Conservation (phyloP, 345 rosid species). For the Pistacia atlantica region DNA sequence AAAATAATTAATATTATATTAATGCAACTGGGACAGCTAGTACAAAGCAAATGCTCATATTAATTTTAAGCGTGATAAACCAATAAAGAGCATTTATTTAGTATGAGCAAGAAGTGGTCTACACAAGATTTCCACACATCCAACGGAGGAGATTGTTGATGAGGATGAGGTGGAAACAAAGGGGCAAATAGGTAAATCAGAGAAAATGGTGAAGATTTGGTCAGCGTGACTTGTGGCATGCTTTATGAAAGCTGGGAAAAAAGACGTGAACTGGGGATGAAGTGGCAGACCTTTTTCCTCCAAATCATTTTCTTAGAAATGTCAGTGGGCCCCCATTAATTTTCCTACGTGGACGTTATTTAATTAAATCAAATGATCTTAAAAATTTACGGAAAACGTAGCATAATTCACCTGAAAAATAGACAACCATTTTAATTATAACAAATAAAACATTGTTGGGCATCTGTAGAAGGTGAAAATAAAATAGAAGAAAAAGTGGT, state of each 20-base stretch:
- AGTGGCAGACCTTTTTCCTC: conserved; percentile 22
- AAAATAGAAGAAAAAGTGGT: too few species aligned
- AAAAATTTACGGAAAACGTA: too few species aligned
- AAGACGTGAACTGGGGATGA: conserved; percentile 16
- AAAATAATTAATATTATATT: background rate
- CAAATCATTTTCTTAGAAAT: conserved; percentile 5
- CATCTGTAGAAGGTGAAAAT: too few species aligned
- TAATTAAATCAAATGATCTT: too few species aligned
- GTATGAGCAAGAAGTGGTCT: too few species aligned
- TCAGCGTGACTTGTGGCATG: conserved; percentile 40
- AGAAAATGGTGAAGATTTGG: background rate
- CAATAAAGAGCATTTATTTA: too few species aligned
- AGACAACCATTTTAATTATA: too few species aligned
- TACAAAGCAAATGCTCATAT: background rate
- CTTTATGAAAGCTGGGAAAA: conserved; percentile 26
- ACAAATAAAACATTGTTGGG: too few species aligned
- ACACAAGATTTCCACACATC: background rate
- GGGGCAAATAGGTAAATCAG: conserved; percentile 28
- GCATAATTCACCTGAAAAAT: too few species aligned
- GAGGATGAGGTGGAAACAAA: background rate
- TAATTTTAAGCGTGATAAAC: background rate
- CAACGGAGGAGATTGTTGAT: background rate
- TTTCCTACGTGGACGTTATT: background rate
- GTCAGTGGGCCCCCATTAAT: conserved; percentile 12
- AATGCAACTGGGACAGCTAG: background rate